Evolutionary conservation across 805 yeast species (phyloP), one percentile per base, ranked within the genome.

Genomic region (Cyberlindnera euphorbiiphila): DNA sequence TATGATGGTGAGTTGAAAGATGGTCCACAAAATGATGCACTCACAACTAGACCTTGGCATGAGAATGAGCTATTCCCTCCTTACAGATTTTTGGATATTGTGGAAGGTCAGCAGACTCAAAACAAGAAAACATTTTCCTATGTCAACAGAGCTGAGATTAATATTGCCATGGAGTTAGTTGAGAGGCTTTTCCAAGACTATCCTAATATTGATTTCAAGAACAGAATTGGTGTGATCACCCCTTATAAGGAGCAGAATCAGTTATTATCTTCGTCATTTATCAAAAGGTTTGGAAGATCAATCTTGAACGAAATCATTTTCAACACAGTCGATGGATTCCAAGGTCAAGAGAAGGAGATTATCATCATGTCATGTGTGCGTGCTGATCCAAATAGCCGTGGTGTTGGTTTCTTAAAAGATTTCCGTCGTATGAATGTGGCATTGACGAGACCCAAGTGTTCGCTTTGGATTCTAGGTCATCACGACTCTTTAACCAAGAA

Each of bases 381-480:
- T 52, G 96, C 98, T 1, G 82, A 78, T 32, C 67, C 73, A 11
- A 74, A 71, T 8, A 53, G 60, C 9, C 48, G 53, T 22, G 72
- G 78, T 32, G 86, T 91, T 42, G 98, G 98, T 13, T 93, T 93
- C 62, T 71, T 93, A 57, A 81, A 83, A 32, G 99, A 93, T 62
- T 72, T 81, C 25, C 74, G 98, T 46, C 85, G 98, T 66, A 86
- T 93, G 96, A 93, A 93, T 60, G 98, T 93, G 37, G 98, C 96
- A 0, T 64, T 93, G 25, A 91, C 98, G 1, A 84, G 99, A 66
- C 97, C 98, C 0, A 76, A 82, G 49, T 73, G 94, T 1, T 84
- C 98, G 1, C 65, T 93, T 46, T 93, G 98, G 98, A 80, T 93
- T 39, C 60, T 94, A 12, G 98, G 98, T 15, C 80, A 85, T 50